Percentiles rank a stretch among this genome's conserved stretches.
Conservation (phyloP, 164 flowering plant genomes). For the Vitis riparia region DNA sequence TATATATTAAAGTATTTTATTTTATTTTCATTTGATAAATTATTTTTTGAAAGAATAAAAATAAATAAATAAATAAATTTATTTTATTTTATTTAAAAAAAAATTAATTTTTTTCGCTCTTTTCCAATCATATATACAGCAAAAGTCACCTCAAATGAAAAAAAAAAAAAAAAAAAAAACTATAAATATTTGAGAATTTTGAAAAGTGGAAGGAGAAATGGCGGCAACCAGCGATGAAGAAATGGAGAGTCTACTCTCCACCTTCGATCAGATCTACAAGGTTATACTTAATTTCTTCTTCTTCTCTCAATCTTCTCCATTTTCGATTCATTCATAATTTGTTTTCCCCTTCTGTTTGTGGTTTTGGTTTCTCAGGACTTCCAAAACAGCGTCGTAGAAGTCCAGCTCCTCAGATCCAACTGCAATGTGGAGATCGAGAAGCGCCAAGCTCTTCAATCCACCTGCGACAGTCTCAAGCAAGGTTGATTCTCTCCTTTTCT, state of each 20-base stretch:
- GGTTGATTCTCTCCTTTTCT: conserved; percentile 20
- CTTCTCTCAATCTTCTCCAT: background rate
- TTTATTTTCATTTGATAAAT: no score
- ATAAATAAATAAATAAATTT: no score
- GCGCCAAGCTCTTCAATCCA: conserved; percentile 49
- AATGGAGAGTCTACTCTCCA: conserved; percentile 34
- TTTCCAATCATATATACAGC: no score
- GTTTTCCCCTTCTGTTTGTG: background rate
- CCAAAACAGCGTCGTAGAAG: conserved; percentile 31
- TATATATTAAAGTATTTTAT: no score
- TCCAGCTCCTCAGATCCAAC: conserved; percentile 36
- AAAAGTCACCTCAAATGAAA: no score
- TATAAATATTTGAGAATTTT: no score
- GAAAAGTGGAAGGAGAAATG: conserved; percentile 23
- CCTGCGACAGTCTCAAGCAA: conserved; percentile 37
- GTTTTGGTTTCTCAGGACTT: conserved; percentile 32
- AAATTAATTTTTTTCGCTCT: no score
- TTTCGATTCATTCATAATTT: background rate
- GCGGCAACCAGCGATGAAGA: conserved; percentile 44
- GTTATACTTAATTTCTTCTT: conserved; percentile 9
- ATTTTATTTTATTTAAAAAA: no score
- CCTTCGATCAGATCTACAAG: conserved; percentile 47
- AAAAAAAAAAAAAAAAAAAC: no score
- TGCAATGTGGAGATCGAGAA: conserved; percentile 33
- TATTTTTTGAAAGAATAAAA: no score